Conservation (phyloP, 345 rosid genomes). For the Aquilaria sinensis region DNA sequence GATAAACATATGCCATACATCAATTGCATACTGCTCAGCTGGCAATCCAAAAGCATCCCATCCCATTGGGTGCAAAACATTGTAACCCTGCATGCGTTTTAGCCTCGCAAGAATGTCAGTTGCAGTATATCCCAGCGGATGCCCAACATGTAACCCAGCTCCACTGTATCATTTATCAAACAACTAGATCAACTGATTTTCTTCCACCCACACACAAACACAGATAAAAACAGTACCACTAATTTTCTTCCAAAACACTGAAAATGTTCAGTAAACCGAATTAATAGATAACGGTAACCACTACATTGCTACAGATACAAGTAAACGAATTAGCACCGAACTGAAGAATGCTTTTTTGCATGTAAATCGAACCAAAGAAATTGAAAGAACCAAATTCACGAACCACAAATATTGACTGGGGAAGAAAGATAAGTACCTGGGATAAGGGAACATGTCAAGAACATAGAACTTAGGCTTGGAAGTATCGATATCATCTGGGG, state of each 20-base stretch:
- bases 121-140: conserved; percentile 93
- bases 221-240: not conserved
- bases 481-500: conserved; percentile 78
- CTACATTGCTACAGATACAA: not conserved
- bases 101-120: conserved; percentile 86
- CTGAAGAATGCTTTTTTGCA: not conserved
- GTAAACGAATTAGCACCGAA: no score
- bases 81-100: conserved; percentile 89
- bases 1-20: conserved; percentile 34
- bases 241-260: conserved; percentile 5
- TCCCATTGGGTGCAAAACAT: conserved; percentile 95
- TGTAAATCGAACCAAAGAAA: not conserved
- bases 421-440: conserved; percentile 46
- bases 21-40: conserved; percentile 95
- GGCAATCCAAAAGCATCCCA: conserved; percentile 99
- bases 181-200: not conserved
- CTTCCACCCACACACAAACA: not conserved
- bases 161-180: conserved; percentile 48
- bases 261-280: not conserved
- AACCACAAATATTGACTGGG: not conserved
- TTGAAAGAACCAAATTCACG: not conserved
- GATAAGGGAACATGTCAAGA: conserved; percentile 99
- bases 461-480: conserved; percentile 90
- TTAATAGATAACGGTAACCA: not conserved
- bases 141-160: conserved; percentile 96